phyloP scores from a whole-genome alignment of 2,329 filamentous ascomycete genomes.

The Chalara sp. region DNA sequence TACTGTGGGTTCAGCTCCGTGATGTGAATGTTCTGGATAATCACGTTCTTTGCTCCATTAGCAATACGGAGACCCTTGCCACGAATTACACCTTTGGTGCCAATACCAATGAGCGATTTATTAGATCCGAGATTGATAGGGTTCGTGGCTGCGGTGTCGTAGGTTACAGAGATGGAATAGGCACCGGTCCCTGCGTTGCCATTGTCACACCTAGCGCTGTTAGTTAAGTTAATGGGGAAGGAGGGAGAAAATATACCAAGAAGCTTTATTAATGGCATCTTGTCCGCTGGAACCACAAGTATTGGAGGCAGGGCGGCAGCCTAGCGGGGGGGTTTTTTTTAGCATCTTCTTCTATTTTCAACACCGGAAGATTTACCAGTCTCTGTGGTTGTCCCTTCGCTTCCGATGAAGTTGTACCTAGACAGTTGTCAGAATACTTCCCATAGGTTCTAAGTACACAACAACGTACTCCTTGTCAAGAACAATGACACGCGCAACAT shows the following conservation, averaged over 20 bases:
- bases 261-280: neutral
- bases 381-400: neutral
- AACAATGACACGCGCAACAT: conserved; percentile 48
- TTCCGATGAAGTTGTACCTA: neutral
- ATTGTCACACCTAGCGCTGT: neutral
- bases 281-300: neutral
- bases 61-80: conserved; percentile 5
- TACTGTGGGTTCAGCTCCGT: conserved; percentile 29
- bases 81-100: neutral
- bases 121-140: neutral
- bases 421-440: neutral
- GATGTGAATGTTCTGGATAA: neutral
- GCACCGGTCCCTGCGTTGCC: neutral
- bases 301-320: no score
- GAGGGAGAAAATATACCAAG: neutral
- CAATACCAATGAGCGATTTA: neutral
- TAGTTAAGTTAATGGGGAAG: no score
- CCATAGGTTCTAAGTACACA: neutral
- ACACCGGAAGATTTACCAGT: neutral
- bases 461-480: conserved; percentile 38
- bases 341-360: no score
- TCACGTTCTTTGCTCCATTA: neutral
- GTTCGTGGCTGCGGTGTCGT: neutral
- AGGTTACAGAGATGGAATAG: neutral
- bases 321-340: no score